phyloP scores from a whole-genome alignment of 805 yeast genomes.

The Nadsonia fulvescens region DNA sequence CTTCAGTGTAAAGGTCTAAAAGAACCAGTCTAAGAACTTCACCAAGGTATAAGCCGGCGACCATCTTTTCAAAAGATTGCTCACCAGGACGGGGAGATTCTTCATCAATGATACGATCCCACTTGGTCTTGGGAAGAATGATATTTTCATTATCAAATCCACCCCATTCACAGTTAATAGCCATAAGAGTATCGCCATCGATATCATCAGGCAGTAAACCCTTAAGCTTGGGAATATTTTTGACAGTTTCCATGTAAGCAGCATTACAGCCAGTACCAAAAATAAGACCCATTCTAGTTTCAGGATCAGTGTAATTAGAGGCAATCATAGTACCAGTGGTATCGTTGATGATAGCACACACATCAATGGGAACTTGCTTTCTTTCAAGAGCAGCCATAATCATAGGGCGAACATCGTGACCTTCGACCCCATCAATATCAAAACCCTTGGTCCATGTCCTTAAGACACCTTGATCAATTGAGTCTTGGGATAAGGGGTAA shows the following conservation, averaged over 20 bases:
- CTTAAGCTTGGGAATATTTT: slow-evolving; percentile 62
- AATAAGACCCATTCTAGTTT: slow-evolving; percentile 83
- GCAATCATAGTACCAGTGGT: slow-evolving; percentile 96
- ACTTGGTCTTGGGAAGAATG: slow-evolving; percentile 77
- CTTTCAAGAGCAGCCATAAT: slow-evolving; percentile 56
- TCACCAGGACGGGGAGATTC: slow-evolving; percentile 93
- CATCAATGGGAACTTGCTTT: slow-evolving; percentile 56
- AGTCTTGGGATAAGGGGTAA: slow-evolving; percentile 58
- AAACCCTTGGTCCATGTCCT: slow-evolving; percentile 98
- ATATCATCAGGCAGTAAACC: slow-evolving; percentile 53
- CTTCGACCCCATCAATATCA: slow-evolving; percentile 85
- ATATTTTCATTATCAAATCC: slow-evolving; percentile 84
- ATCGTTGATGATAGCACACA: slow-evolving; percentile 87
- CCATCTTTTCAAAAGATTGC: slow-evolving; percentile 93
- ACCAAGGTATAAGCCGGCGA: slow-evolving; percentile 91
- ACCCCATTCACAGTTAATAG: slow-evolving; percentile 96
- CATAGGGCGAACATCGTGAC: slow-evolving; percentile 85
- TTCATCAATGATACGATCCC: slow-evolving; percentile 61
- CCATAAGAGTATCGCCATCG: slow-evolving; percentile 54
- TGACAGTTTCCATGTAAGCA: slow-evolving; percentile 70
- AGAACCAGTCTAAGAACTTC: slow-evolving; percentile 71
- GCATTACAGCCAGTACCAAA: slow-evolving; percentile 98
- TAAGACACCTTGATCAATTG: slow-evolving; percentile 69
- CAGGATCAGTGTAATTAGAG: slow-evolving; percentile 77
- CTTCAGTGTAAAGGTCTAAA: slow-evolving; percentile 48